These are phyloP conservation scores for Colletotrichum tanaceti DNA, from an alignment of 2,329 filamentous ascomycete species.

Conservation along the genomic window DNA sequence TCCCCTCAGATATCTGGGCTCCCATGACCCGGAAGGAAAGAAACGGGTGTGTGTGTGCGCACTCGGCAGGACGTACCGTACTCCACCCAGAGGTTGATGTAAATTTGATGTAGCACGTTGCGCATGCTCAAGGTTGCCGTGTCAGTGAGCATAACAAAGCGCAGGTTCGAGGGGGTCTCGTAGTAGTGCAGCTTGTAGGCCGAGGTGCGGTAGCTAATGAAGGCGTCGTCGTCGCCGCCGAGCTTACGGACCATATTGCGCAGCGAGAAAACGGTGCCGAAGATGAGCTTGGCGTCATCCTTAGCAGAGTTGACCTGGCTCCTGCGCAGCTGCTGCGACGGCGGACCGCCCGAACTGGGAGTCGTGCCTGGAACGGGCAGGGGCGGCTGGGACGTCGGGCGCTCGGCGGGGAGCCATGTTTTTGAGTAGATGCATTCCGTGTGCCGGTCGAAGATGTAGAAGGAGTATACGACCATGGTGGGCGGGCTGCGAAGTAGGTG, in stretches of 20 bases:
- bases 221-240: conserved; percentile 92
- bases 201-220: conserved; percentile 91
- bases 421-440: conserved; percentile 98
- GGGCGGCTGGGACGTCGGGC: conserved; percentile 56
- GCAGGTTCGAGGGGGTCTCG: conserved; percentile 94
- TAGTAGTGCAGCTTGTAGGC: conserved; percentile 99
- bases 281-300: conserved; percentile 96
- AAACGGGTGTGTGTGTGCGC: too few species aligned
- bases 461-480: conserved; percentile 92
- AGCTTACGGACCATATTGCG: conserved; percentile 97
- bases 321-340: conserved; percentile 32
- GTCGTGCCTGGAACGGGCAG: conserved; percentile 49
- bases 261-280: conserved; percentile 95
- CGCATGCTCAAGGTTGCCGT: conserved; percentile 89
- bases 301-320: conserved; percentile 52
- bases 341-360: conserved; percentile 32
- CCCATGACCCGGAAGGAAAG: too few species aligned
- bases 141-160: conserved; percentile 97
- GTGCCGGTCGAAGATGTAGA: conserved; percentile 99
- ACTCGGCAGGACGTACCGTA: conserved; percentile 70
- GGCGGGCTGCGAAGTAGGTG: conserved; percentile 24
- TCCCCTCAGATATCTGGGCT: too few species aligned
- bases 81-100: conserved; percentile 97
- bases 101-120: conserved; percentile 96
- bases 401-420: conserved; percentile 73